Evolutionary conservation across 2,329 filamentous ascomycete species (phyloP).

Genomic region (Stagonosporopsis rhizophila): DNA sequence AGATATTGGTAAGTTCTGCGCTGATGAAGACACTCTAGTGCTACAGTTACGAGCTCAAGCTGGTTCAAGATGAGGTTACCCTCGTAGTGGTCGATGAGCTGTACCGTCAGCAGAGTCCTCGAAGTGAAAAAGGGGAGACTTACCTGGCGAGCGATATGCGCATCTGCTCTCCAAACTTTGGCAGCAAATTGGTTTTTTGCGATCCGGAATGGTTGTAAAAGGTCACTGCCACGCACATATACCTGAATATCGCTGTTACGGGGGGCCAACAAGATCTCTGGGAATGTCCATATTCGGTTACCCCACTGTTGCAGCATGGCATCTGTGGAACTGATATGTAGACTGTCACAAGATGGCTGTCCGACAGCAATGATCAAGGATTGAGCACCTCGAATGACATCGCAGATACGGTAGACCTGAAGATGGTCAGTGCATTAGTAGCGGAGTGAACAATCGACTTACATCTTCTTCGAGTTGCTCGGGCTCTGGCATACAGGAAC

Average conservation of each 20-base stretch:
- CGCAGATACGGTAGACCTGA: slow-evolving; percentile 55
- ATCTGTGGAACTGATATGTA: slow-evolving; percentile 30
- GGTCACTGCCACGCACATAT: slow-evolving; percentile 41
- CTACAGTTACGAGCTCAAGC: too few species aligned
- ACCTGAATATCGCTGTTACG: slow-evolving; percentile 39
- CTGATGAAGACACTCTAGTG: too few species aligned
- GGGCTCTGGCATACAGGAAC: slow-evolving; percentile 51
- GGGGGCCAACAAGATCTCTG: slow-evolving; percentile 52
- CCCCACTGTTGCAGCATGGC: slow-evolving; percentile 54
- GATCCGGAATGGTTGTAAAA: slow-evolving; percentile 31
- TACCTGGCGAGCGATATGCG: slow-evolving; percentile 41
- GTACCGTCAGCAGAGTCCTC: too few species aligned
- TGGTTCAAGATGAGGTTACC: too few species aligned
- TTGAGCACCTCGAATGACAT: slow-evolving; percentile 54
- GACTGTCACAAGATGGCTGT: slow-evolving; percentile 28
- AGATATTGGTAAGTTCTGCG: too few species aligned
- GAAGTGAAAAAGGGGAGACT: neutral
- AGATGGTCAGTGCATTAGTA: neutral
- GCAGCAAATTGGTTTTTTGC: slow-evolving; percentile 53
- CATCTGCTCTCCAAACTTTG: slow-evolving; percentile 51
- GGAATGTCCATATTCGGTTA: slow-evolving; percentile 56
- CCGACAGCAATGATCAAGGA: slow-evolving; percentile 54
- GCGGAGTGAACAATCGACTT: neutral
- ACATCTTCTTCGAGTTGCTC: slow-evolving; percentile 43
- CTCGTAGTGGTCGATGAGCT: too few species aligned